Percentiles rank a stretch among this genome's conserved stretches.
phyloP scores from a whole-genome alignment of 2,329 filamentous ascomycete genomes.

The Sordariomycetes sp. region DNA sequence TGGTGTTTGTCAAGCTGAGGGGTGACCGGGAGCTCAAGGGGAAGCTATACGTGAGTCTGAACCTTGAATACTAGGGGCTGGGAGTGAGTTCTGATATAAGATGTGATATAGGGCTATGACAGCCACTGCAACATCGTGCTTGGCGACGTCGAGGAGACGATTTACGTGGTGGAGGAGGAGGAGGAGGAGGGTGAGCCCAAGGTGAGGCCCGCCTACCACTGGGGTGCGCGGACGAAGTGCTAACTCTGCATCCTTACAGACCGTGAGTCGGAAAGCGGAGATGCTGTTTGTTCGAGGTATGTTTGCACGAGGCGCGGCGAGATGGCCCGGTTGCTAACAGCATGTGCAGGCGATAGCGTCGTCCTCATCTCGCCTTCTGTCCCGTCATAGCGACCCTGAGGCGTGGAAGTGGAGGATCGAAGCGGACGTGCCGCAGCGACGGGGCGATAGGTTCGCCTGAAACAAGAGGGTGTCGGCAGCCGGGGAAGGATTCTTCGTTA shows the following conservation, averaged over 20 bases:
- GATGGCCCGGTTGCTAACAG: not conserved
- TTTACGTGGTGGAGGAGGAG: conserved; percentile 55
- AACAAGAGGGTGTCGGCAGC: no score
- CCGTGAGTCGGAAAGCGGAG: conserved; percentile 90
- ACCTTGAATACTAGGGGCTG: not conserved
- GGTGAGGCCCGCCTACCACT: conserved; percentile 32
- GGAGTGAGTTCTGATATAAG: not conserved
- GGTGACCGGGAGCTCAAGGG: conserved; percentile 94
- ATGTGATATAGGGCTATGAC: conserved; percentile 74
- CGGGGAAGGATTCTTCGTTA: no score
- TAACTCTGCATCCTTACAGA: conserved; percentile 47
- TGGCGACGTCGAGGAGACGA: conserved; percentile 93
- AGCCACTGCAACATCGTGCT: conserved; percentile 96
- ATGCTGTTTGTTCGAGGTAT: conserved; percentile 96
- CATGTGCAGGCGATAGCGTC: conserved; percentile 50
- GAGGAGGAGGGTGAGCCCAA: conserved; percentile 40
- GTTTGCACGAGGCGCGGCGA: conserved; percentile 12
- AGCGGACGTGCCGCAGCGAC: no score
- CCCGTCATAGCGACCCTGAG: conserved; percentile 18
- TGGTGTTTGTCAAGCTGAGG: conserved; percentile 92
- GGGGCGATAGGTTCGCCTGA: no score
- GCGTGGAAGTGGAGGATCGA: no score
- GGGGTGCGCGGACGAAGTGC: not conserved
- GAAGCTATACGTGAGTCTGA: conserved; percentile 66
- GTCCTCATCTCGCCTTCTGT: conserved; percentile 56